These are phyloP conservation scores for Gymnopilus junonius DNA, from an alignment of 768 basidiomycete genomes.

Conservation along the genomic window DNA sequence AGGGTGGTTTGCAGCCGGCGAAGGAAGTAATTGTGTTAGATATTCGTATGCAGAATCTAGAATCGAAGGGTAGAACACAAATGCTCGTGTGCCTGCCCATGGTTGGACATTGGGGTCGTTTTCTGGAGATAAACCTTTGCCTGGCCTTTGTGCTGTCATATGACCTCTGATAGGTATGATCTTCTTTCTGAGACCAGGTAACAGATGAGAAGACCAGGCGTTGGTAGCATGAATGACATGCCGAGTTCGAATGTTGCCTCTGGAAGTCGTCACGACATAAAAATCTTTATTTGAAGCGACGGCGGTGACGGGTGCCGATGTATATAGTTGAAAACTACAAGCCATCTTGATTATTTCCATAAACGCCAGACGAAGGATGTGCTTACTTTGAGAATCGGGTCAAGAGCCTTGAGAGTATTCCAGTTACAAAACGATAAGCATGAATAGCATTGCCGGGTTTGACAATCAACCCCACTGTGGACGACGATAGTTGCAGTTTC, in stretches of 20 bases:
- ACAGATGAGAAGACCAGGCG: constrained; percentile 76
- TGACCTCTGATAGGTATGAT: constrained; percentile 62
- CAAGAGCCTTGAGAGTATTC: constrained; percentile 53
- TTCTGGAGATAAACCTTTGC: constrained; percentile 16
- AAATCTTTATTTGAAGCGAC: constrained; percentile 36
- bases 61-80: constrained; percentile 56
- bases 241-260: constrained; percentile 56
- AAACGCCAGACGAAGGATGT: neutral
- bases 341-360: neutral
- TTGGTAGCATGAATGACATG: constrained; percentile 89
- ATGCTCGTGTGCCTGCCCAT: constrained; percentile 54
- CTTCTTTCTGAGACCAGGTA: constrained; percentile 63
- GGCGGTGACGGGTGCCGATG: constrained; percentile 63
- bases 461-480: constrained; percentile 53
- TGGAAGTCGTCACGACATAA: constrained; percentile 65
- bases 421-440: constrained; percentile 72
- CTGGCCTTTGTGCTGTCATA: constrained; percentile 67
- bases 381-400: constrained; percentile 54
- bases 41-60: constrained; percentile 59
- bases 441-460: constrained; percentile 66
- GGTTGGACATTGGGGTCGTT: neutral
- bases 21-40: constrained; percentile 60
- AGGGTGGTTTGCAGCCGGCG: neutral
- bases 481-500: constrained; percentile 52
- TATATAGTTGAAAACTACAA: constrained; percentile 59